A percentile compares a stretch with the other conserved stretches of the same genome.
Conservation (phyloP, 768 basidiomycete species). For the Rhodosporidiobolus odoratus region DNA sequence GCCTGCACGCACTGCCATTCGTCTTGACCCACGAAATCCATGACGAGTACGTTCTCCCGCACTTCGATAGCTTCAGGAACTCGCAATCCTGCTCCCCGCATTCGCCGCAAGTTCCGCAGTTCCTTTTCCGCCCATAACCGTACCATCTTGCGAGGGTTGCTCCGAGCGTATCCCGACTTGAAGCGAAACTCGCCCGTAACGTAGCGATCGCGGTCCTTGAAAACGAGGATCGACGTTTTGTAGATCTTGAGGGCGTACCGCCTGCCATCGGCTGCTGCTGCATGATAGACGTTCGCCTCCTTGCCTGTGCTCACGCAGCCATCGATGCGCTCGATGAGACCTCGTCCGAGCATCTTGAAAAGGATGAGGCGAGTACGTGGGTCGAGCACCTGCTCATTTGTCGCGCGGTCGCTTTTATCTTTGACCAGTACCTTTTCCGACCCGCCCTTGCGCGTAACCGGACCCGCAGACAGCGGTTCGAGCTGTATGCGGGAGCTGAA, state of each 20-base stretch:
- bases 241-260: constrained; percentile 95
- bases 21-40: constrained; percentile 73
- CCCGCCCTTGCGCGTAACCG: constrained; percentile 77
- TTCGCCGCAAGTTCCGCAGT: constrained; percentile 85
- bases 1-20: constrained; percentile 34
- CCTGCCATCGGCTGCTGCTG: constrained; percentile 45
- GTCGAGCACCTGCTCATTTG: constrained; percentile 93
- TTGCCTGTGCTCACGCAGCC: constrained; percentile 97
- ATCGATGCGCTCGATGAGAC: constrained; percentile 80
- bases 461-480: constrained; percentile 58
- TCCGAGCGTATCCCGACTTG: constrained; percentile 66
- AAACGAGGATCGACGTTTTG: constrained; percentile 94
- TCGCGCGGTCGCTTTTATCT: constrained; percentile 94
- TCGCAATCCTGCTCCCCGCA: constrained; percentile 72
- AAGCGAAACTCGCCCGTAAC: constrained; percentile 96
- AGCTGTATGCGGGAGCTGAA: constrained; percentile 72
- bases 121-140: constrained; percentile 99
- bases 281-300: constrained; percentile 98
- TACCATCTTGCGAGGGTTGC: constrained; percentile 97
- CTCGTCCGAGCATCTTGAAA: constrained; percentile 92
- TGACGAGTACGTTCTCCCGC: constrained; percentile 91
- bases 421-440: constrained; percentile 78
- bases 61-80: constrained; percentile 89
- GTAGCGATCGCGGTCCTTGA: constrained; percentile 96
- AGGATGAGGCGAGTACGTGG: constrained; percentile 88